Conservation (phyloP, 345 rosid species). For the Conringia planisiliqua region DNA sequence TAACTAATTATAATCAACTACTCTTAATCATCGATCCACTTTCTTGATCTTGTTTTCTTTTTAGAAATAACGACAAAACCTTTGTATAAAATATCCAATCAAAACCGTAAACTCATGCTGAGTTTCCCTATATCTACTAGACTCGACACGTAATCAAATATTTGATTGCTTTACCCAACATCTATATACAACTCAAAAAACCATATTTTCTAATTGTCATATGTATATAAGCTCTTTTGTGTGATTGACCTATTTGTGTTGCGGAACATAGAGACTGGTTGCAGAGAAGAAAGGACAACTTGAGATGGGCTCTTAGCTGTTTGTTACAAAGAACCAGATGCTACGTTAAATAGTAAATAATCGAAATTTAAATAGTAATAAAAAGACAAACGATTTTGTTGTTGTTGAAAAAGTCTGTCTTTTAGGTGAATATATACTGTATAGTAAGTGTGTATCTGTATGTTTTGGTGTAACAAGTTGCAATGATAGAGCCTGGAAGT, state of each 20-base stretch:
- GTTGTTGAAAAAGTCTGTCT: slow-evolving; percentile 14
- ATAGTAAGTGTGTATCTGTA: background rate
- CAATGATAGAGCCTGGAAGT: slow-evolving; percentile 13
- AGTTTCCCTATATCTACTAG: background rate
- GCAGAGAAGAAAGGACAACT: slow-evolving; percentile 25
- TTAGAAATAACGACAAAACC: background rate
- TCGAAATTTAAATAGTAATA: no score
- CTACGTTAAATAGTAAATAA: slow-evolving; percentile 3
- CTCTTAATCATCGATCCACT: background rate
- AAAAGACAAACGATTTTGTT: no score
- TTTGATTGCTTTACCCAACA: background rate
- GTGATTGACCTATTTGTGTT: slow-evolving; percentile 15
- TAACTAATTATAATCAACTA: background rate
- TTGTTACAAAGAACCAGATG: slow-evolving; percentile 16
- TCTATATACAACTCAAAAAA: background rate
- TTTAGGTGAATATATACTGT: background rate
- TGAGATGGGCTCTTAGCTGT: slow-evolving; percentile 34
- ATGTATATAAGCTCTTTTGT: background rate
- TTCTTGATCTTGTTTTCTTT: slow-evolving; percentile 10
- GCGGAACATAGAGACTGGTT: slow-evolving; percentile 13
- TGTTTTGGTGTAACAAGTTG: slow-evolving; percentile 23
- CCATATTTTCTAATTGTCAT: background rate
- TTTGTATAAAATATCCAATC: background rate
- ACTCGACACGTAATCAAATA: background rate
- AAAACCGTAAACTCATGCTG: background rate